A percentile compares a stretch with the other conserved stretches of the same genome.
These are phyloP conservation scores for Nakazawaea populi DNA, from an alignment of 805 yeast genomes.

Conservation along the genomic window DNA sequence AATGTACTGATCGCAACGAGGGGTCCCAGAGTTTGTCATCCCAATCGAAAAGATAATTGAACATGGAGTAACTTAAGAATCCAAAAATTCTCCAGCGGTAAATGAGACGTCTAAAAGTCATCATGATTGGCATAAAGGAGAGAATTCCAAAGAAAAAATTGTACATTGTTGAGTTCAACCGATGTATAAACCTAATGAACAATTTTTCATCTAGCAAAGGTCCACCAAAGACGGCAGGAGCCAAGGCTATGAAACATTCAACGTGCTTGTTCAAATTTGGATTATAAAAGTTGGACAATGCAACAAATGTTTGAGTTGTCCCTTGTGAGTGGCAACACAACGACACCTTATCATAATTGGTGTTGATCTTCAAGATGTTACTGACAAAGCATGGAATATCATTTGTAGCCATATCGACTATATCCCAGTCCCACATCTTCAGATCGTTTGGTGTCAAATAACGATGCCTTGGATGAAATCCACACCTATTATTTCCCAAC, in stretches of 20 bases:
- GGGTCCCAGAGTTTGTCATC: conserved; percentile 71
- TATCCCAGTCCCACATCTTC: conserved; percentile 90
- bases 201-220: conserved; percentile 54
- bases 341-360: conserved; percentile 41
- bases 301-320: conserved; percentile 75
- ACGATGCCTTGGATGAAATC: conserved; percentile 68
- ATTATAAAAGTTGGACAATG: conserved; percentile 44
- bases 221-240: conserved; percentile 94
- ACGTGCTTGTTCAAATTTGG: conserved; percentile 47
- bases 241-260: conserved; percentile 66
- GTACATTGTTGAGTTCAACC: conserved; percentile 36
- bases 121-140: conserved; percentile 75
- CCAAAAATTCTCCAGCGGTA: conserved; percentile 53
- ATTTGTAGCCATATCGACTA: conserved; percentile 70
- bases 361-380: conserved; percentile 37
- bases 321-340: conserved; percentile 91
- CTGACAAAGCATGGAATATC: conserved; percentile 75
- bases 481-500: conserved; percentile 89
- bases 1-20: conserved; percentile 62
- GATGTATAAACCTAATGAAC: conserved; percentile 60
- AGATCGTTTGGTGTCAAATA: conserved; percentile 35
- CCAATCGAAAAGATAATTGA: conserved; percentile 87
- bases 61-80: conserved; percentile 68
- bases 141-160: conserved; percentile 65
- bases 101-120: conserved; percentile 44